Base-by-base conservation (phyloP, 1,284 basidiomycete species). In the Ceraceosorus guamensis region DNA sequence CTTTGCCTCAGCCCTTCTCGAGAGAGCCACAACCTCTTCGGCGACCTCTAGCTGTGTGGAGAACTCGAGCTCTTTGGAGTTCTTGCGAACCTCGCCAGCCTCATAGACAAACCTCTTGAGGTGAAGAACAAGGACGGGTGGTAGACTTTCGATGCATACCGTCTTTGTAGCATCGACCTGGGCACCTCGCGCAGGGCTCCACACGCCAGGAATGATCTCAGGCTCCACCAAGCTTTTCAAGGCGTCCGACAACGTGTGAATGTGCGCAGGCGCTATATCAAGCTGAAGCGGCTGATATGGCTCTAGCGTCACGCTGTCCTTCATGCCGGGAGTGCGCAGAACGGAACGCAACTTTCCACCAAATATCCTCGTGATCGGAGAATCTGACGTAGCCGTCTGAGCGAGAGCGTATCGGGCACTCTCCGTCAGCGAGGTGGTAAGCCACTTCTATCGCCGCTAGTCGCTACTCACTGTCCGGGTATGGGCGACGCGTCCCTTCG, bases 61-160 rank as follows among this genome's bases (percentile, higher is more conserved):
- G 78, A 91, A 95, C 31, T 81, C 79, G 1, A 97, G 82, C 55
- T 85, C 84, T 78, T 96, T 96, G 55, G 82, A 83, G 49, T 87
- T 84, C 79, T 97, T 98, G 53, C 87, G 85, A 0, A 89, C 87
- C 37, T 86, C 87, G 30, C 85, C 86, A 18, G 84, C 83, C 72
- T 95, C 91, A 73, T 91, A 97, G 57, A 86, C 81, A 80, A 97
- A 98, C 30, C 92, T 81, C 79, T 97, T 97, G 71, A 97, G 81
- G 73, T 97, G 92, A 11, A 97, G 80, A 10, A 96, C 85, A 50
- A 97, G 81, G 8, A 96, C 84, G 0, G 85, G 85, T 0, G 93
- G 93, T 11, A 93, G 81, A 0, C 83, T 80, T 46, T 97, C 92
- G 61, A 98, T 84, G 56, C 87, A 85, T 16, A 91, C 84, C 62